Evolutionary conservation across 2,329 filamentous ascomycete species (phyloP), one percentile per base, ranked within the genome.

Genomic region (Truncatella angustata): DNA sequence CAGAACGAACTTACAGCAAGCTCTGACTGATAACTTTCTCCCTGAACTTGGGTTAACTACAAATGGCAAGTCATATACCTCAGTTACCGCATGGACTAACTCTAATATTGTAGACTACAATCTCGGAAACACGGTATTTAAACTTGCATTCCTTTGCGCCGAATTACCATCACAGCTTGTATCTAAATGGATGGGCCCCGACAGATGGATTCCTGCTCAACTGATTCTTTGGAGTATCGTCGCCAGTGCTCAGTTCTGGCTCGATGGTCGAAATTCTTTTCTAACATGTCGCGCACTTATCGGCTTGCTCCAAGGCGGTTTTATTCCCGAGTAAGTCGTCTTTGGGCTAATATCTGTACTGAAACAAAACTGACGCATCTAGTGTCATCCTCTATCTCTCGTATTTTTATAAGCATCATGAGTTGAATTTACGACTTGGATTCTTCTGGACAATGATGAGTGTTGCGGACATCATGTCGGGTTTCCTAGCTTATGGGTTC

Each of bases 111-210:
- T 21, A 73, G 69, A 74, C 42, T 78, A 75, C 58, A 82, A 81
- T 58, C 63, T 74, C 6, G 80, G 80, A 30, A 72, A 81, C 60
- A 79, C 76, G 0, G 72, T 82, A 37, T 82, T 81, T 54, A 72
- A 73, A 5, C 58, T 79, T 3, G 72, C 72, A 0, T 83, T 83
- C 56, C 63, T 63, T 4, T 58, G 55, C 26, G 56, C 59, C 5
- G 59, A 58, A 20, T 56, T 63, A 2, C 60, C 60, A 7, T 63
- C 60, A 9, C 60, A 63, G 46, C 40, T 63, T 28, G 53, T 63
- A 9, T 60, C 58, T 16, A 61, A 60, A 49, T 60, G 58, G 50
- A 48, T 52, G 52, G 60, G 60, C 2, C 60, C 59, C 16, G 58
- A 61, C 36, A 46, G 55, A 46, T 62, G 60, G 62, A 70, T 70